These are phyloP conservation scores for Mortierella sp. DNA, from an alignment of 371 early-diverging fungal genomes.

Conservation along the genomic window DNA sequence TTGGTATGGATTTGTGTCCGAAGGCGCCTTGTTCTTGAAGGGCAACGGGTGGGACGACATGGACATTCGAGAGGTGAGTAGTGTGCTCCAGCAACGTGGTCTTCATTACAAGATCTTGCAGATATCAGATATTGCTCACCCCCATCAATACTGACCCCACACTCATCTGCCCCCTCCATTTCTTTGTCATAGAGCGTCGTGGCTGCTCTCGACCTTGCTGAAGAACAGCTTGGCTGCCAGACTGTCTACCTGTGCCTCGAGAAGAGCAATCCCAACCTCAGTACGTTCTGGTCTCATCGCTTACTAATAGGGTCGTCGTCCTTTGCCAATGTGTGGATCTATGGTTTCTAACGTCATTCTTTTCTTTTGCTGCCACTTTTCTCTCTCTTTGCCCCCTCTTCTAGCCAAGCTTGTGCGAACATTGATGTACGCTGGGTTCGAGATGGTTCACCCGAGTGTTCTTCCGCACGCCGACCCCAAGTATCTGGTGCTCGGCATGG, in stretches of 20 bases:
- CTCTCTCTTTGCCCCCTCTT: too few species aligned
- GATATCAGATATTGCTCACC: neutral
- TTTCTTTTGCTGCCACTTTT: conserved; percentile 1
- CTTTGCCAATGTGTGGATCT: neutral
- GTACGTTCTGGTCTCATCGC: conserved; percentile 20
- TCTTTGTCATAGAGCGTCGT: conserved; percentile 41
- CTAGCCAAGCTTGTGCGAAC: conserved; percentile 37
- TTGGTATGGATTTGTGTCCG: conserved; percentile 49
- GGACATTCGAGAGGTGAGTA: conserved; percentile 44
- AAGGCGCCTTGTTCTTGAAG: conserved; percentile 39
- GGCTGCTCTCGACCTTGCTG: conserved; percentile 50
- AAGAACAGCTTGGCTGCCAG: conserved; percentile 45
- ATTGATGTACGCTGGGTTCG: conserved; percentile 49
- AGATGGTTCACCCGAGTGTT: conserved; percentile 39
- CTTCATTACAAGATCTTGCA: neutral
- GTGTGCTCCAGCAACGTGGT: neutral
- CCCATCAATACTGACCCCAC: neutral
- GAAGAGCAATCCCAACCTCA: conserved; percentile 38
- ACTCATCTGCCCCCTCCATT: neutral
- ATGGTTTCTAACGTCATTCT: neutral
- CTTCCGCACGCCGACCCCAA: conserved; percentile 42
- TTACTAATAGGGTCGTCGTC: neutral
- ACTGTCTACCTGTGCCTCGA: conserved; percentile 45
- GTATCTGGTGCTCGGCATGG: conserved; percentile 46
- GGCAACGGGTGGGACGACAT: conserved; percentile 53